Percentiles rank a stretch among this genome's conserved stretches.
Evolutionary conservation across 805 yeast species (phyloP).

Genomic region (Metschnikowia vanudenii): DNA sequence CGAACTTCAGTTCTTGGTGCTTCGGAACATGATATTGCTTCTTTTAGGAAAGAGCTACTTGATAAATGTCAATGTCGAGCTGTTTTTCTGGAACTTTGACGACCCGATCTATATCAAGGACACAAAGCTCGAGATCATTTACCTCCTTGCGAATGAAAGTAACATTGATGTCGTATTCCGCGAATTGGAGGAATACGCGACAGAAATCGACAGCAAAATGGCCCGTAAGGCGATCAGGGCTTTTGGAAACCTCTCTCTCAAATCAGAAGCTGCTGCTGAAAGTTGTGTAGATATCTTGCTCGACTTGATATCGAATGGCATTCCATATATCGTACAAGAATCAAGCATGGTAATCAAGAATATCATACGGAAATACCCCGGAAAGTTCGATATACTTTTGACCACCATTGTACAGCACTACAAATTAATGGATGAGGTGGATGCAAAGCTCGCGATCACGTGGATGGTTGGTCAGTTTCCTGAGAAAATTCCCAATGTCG

Average conservation of each 20-base stretch:
- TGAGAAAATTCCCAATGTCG: slow-evolving; percentile 42
- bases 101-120: slow-evolving; percentile 89
- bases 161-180: slow-evolving; percentile 62
- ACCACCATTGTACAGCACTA: slow-evolving; percentile 30
- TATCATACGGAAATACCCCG: slow-evolving; percentile 73
- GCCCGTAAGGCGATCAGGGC: slow-evolving; percentile 86
- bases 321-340: slow-evolving; percentile 78
- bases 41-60: slow-evolving; percentile 64
- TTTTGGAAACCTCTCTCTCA: slow-evolving; percentile 84
- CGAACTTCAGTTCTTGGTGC: slow-evolving; percentile 78
- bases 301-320: slow-evolving; percentile 60
- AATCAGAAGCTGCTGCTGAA: slow-evolving; percentile 58
- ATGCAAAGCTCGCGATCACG: slow-evolving; percentile 70
- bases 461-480: slow-evolving; percentile 85
- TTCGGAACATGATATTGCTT: slow-evolving; percentile 76
- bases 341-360: slow-evolving; percentile 72
- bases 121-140: slow-evolving; percentile 84
- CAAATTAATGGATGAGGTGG: slow-evolving; percentile 64
- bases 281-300: slow-evolving; percentile 63
- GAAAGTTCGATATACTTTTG: slow-evolving; percentile 41
- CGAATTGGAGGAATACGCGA: slow-evolving; percentile 83
- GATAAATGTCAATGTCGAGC: slow-evolving; percentile 64
- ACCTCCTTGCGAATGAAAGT: slow-evolving; percentile 65
- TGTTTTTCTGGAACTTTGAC: slow-evolving; percentile 78
- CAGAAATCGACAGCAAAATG: slow-evolving; percentile 83